Evolutionary conservation across 768 basidiomycete species (phyloP).

Genomic region (Tulasnella sp.): DNA sequence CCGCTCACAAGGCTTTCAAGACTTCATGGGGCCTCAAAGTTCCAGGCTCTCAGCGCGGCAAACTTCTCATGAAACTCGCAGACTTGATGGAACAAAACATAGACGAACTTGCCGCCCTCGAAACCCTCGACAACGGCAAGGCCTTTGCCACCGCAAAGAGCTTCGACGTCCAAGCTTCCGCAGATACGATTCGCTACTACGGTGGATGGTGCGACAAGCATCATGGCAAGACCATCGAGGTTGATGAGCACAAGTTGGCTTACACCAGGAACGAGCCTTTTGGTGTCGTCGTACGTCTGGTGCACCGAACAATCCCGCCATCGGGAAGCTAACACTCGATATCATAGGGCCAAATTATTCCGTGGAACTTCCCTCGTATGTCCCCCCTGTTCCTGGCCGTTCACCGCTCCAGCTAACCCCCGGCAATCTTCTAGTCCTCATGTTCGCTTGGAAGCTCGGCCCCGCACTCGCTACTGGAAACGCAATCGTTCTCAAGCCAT

Average conservation of each 20-base stretch:
- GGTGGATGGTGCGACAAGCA: conserved; percentile 89
- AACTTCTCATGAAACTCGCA: conserved; percentile 55
- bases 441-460: conserved; percentile 66
- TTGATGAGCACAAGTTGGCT: conserved; percentile 48
- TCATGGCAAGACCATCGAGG: conserved; percentile 65
- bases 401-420: conserved; percentile 7
- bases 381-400: neutral
- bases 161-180: conserved; percentile 31
- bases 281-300: conserved; percentile 25
- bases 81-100: conserved; percentile 52
- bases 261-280: conserved; percentile 63
- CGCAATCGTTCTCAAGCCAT: conserved; percentile 70
- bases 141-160: conserved; percentile 35
- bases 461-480: conserved; percentile 77
- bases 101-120: conserved; percentile 64
- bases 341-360: conserved; percentile 45
- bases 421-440: conserved; percentile 35
- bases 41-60: conserved; percentile 45
- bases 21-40: conserved; percentile 60
- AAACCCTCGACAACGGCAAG: conserved; percentile 65
- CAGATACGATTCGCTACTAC: conserved; percentile 51
- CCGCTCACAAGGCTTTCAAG: conserved; percentile 55
- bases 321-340: neutral
- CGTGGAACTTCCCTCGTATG: conserved; percentile 37
- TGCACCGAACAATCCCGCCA: conserved; percentile 3